Conservation (phyloP, 345 rosid genomes). For the Eucalyptus marginata region DNA sequence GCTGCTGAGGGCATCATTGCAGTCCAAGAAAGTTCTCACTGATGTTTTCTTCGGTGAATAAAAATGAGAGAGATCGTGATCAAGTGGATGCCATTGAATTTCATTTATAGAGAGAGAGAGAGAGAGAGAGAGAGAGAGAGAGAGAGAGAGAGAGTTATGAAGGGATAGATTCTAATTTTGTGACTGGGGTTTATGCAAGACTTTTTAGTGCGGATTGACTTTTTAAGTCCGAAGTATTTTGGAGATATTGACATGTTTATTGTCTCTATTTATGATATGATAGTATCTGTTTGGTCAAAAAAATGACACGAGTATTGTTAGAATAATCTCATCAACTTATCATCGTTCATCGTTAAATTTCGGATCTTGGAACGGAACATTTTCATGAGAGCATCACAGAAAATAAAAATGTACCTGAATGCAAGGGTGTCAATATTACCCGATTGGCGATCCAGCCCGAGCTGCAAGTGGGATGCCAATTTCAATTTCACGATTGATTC, state of each 20-base stretch:
- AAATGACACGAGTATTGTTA: not conserved
- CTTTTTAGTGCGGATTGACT: not conserved
- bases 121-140: too few species aligned
- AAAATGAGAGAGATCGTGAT: not conserved
- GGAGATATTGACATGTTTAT: not conserved
- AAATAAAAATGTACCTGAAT: too few species aligned
- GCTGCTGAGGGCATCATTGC: conserved; percentile 5
- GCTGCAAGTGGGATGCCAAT: not conserved
- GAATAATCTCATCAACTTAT: too few species aligned
- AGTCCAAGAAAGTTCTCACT: conserved; percentile 11
- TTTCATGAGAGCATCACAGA: too few species aligned
- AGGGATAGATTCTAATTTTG: not conserved
- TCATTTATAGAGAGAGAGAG: not conserved
- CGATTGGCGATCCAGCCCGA: too few species aligned
- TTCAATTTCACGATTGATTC: not conserved
- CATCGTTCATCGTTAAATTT: too few species aligned
- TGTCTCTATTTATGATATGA: not conserved
- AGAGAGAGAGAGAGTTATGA: not conserved
- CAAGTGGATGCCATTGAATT: not conserved
- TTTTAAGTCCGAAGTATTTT: not conserved
- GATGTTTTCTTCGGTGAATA: not conserved
- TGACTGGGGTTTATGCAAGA: not conserved
- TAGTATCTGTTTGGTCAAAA: not conserved
- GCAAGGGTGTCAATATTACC: too few species aligned
- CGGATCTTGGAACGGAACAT: too few species aligned